Evolutionary conservation across 495 filamentous ascomycete genomes (phyloP), one percentile per base, ranked within the genome.

Genomic region (Penicillium atrosanguineum): DNA sequence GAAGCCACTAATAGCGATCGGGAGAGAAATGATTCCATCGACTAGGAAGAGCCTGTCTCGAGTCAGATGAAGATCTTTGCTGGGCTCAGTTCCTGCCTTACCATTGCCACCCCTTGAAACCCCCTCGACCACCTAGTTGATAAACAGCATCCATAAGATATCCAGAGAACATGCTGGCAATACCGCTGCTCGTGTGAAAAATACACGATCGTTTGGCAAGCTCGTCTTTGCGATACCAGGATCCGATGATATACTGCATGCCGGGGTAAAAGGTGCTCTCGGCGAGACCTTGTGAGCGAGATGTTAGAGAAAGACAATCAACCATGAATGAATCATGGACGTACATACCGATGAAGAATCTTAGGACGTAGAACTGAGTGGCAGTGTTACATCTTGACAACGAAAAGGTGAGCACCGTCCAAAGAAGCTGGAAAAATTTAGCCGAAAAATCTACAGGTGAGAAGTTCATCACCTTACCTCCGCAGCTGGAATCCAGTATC

Each of bases 171-270:
- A 86, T 82, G 39, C 67, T 61, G 43, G 77, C 76, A 45, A 84
- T 73, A 16, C 74, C 71, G 26, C 80, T 74, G 47, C 70, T 78
- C 0, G 79, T 78, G 38, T 84, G 80, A 63, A 86, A 85, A 29
- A 87, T 84, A 48, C 81, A 84, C n/a, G 79, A 79, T 15, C 84
- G 69, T 54, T 83, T 73, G 47, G 81, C 73, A 51, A 86, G 51
- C 64, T 84, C 65, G 69, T 79, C 67, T 72, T 79, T 68, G 59
- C 80, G 62, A 67, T 84, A 79, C 75, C 75, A 77, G 6, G 69
- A 72, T 7, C 72, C 70, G 42, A 78, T 71, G 34, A 76, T 72
- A 39, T 75, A 74, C 46, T 77, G 68, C 68, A 75, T 75, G 11
- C 74, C 74, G 6, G 71, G 73, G 41, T 76, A 79, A 46, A 77